Percentiles rank a stretch among this genome's conserved stretches.
Conservation (phyloP, 2,329 filamentous ascomycete species). For the Magnaporthales sp. region DNA sequence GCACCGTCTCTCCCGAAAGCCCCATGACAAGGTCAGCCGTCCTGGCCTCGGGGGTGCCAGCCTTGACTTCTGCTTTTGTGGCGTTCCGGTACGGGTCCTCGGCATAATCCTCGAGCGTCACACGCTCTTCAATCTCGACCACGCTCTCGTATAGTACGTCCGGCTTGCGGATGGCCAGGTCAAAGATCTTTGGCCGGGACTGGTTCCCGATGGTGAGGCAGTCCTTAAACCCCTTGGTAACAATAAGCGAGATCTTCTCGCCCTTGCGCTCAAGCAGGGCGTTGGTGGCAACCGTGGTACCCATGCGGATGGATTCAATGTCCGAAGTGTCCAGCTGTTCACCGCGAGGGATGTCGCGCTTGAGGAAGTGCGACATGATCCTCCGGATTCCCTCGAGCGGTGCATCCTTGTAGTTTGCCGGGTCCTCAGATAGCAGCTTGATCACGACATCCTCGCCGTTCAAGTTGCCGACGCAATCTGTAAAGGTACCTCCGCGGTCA, state of each 20-base stretch:
- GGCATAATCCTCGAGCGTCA: slow-evolving; percentile 85
- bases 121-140: slow-evolving; percentile 83
- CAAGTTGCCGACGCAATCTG: slow-evolving; percentile 81
- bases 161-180: slow-evolving; percentile 77
- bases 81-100: slow-evolving; percentile 65
- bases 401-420: slow-evolving; percentile 82
- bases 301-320: slow-evolving; percentile 92
- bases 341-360: slow-evolving; percentile 69
- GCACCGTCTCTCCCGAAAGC: slow-evolving; percentile 64
- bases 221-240: slow-evolving; percentile 82
- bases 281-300: slow-evolving; percentile 90
- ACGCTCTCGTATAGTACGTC: slow-evolving; percentile 80
- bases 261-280: slow-evolving; percentile 85
- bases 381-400: slow-evolving; percentile 86
- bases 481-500: slow-evolving; percentile 80
- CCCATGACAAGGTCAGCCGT: slow-evolving; percentile 57
- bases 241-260: slow-evolving; percentile 77
- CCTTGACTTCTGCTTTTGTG: slow-evolving; percentile 44
- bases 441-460: slow-evolving; percentile 28
- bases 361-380: slow-evolving; percentile 70
- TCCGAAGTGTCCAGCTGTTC: slow-evolving; percentile 70
- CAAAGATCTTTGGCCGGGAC: slow-evolving; percentile 81
- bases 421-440: slow-evolving; percentile 66
- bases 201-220: slow-evolving; percentile 88
- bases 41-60: slow-evolving; percentile 35